A percentile compares a stretch with the other conserved stretches of the same genome.
phyloP scores from a whole-genome alignment of 2,329 filamentous ascomycete genomes.

The Teratosphaeria nubilosa region DNA sequence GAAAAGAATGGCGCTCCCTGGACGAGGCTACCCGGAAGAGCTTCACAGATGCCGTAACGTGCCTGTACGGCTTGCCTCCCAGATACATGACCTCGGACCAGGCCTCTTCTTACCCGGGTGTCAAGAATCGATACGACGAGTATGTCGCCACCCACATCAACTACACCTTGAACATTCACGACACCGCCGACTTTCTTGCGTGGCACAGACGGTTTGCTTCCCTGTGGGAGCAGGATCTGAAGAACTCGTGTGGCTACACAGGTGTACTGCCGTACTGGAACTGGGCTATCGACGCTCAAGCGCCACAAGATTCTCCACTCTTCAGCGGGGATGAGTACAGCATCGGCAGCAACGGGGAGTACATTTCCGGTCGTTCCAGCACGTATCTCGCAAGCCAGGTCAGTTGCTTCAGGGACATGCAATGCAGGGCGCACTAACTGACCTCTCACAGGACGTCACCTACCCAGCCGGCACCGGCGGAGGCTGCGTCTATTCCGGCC shows the following conservation, averaged over 20 bases:
- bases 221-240: slow-evolving; percentile 34
- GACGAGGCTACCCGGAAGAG: slow-evolving; percentile 16
- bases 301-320: slow-evolving; percentile 34
- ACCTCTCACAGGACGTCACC: slow-evolving; percentile 17
- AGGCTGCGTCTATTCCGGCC: slow-evolving; percentile 44
- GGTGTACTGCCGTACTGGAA: slow-evolving; percentile 30
- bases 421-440: neutral
- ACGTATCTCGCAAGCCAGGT: slow-evolving; percentile 15
- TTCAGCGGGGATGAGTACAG: slow-evolving; percentile 46
- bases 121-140: slow-evolving; percentile 19
- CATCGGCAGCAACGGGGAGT: slow-evolving; percentile 23
- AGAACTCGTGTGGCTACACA: slow-evolving; percentile 34
- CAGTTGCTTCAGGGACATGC: slow-evolving; percentile 1
- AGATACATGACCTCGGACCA: slow-evolving; percentile 17
- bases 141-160: slow-evolving; percentile 26
- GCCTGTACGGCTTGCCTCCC: slow-evolving; percentile 18
- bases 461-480: slow-evolving; percentile 45
- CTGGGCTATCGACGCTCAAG: slow-evolving; percentile 21
- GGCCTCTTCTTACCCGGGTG: slow-evolving; percentile 18
- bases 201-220: slow-evolving; percentile 37
- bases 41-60: slow-evolving; percentile 23
- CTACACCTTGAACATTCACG: slow-evolving; percentile 23
- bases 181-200: slow-evolving; percentile 25
- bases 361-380: slow-evolving; percentile 15
- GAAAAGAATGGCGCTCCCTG: slow-evolving; percentile 21